Evolutionary conservation across 495 filamentous ascomycete genomes (phyloP), one percentile per base, ranked within the genome.

Genomic region (Neurospora terricola): DNA sequence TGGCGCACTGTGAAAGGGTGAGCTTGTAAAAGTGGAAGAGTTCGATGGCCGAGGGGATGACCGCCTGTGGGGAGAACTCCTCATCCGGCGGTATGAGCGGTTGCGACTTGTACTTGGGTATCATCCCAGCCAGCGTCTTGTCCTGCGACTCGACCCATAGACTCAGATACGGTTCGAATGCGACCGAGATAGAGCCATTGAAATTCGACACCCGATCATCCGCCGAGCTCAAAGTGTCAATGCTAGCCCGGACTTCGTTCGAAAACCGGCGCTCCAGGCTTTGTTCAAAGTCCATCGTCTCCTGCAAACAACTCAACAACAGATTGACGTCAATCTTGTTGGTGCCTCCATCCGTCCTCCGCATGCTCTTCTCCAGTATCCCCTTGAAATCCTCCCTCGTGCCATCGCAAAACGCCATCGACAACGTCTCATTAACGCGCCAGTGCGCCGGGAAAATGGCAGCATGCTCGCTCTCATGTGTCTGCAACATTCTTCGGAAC

Each of bases 61-160:
- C 96, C n/a, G 90, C 88, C 77, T 97, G 92, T 0, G 93, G 85
- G 42, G 93, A 91, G 82, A 98, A 97, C 69, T 99, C 96, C 79
- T 99, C 96, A 71, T 98, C 95, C 1, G 88, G 82, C 14, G 91
- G 89, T 30, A 92, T 87, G 30, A 96, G 84, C 3, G 94, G 92
- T 76, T 97, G 93, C 70, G 88, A 88, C 70, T 92, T 92, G 82
- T 98, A 98, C 81, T 90, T 94, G 4, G 94, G 94, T 71, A 99
- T 91, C 83, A 98, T 89, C 7, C 86, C 84, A 12, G 93, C 91
- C 37, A 99, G 85, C 73, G 96, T 90, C 84, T 91, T 94, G 78
- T 98, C 96, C 81, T 98, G 96, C 37, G 92, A 93, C 73, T 98
- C 96, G 30, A 99, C 94, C 96, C 96, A 99, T 11, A 98, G 84